These are phyloP conservation scores for Suillus placidus DNA, from an alignment of 768 basidiomycete genomes.

Conservation along the genomic window DNA sequence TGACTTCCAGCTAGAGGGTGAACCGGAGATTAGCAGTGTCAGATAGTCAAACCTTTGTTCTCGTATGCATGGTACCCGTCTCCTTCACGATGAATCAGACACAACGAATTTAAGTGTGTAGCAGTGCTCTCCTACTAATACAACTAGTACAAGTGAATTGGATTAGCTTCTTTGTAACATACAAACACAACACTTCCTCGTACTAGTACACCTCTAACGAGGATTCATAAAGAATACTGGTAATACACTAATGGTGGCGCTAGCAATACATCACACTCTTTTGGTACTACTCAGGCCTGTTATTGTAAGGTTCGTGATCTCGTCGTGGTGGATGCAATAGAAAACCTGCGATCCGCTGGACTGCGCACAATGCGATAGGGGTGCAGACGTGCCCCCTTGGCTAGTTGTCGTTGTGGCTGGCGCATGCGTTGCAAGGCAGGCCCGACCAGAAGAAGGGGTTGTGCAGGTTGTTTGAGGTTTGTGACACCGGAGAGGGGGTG, in stretches of 20 bases:
- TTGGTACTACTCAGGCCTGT: constrained; percentile 1
- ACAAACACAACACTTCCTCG: neutral
- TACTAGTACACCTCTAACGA: constrained; percentile 10
- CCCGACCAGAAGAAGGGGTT: constrained; percentile 52
- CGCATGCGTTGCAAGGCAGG: constrained; percentile 50
- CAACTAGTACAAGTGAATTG: neutral
- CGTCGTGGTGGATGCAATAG: constrained; percentile 1
- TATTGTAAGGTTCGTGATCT: neutral
- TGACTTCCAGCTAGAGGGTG: neutral
- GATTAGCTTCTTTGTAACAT: neutral
- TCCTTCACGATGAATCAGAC: constrained; percentile 8
- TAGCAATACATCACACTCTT: constrained; percentile 24
- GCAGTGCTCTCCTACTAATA: neutral
- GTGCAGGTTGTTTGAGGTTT: constrained; percentile 9
- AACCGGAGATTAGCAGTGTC: neutral
- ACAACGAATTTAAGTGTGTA: neutral
- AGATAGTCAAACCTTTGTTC: neutral
- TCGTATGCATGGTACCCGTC: neutral
- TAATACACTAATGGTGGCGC: constrained; percentile 15
- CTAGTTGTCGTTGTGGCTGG: constrained; percentile 41
- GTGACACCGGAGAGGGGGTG: constrained; percentile 18
- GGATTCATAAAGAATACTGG: constrained; percentile 7
- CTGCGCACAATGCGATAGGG: constrained; percentile 54
- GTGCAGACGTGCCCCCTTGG: constrained; percentile 52
- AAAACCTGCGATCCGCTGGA: constrained; percentile 16